phyloP scores from a whole-genome alignment of 345 rosid species.

The Erucastrum elatum region DNA sequence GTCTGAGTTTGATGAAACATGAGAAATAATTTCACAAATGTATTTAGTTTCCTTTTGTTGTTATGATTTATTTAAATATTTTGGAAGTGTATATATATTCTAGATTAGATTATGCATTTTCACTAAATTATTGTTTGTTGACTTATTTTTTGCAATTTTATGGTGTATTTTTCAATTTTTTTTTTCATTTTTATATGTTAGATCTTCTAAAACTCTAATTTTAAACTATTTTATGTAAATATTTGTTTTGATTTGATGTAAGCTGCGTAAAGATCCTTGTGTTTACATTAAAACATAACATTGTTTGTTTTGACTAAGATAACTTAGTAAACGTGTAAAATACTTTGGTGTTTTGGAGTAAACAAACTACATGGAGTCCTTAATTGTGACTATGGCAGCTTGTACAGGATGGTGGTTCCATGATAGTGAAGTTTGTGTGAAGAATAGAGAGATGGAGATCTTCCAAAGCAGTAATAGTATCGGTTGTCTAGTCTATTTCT shows the following conservation, averaged over 20 bases:
- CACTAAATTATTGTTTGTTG: too few species aligned
- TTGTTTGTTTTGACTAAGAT: background rate
- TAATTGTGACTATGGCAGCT: background rate
- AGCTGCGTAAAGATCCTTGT: background rate
- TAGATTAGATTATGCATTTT: too few species aligned
- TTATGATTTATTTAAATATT: too few species aligned
- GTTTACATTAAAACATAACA: background rate
- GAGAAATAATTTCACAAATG: too few species aligned
- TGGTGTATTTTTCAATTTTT: too few species aligned
- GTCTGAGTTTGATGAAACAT: too few species aligned
- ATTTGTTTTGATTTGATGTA: background rate
- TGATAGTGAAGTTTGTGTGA: background rate
- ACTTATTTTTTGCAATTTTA: too few species aligned
- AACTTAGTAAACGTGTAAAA: background rate
- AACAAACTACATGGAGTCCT: background rate
- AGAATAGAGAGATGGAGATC: background rate
- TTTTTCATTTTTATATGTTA: background rate
- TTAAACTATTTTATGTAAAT: too few species aligned
- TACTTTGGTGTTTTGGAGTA: background rate
- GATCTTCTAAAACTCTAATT: too few species aligned
- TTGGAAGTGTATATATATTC: too few species aligned
- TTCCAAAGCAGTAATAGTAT: background rate
- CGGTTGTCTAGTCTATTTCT: background rate
- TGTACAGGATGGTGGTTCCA: background rate
- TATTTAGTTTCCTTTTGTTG: too few species aligned